These are phyloP conservation scores for Plasmodium relictum DNA, from an alignment of 169 alveolate species.

Conservation along the genomic window DNA sequence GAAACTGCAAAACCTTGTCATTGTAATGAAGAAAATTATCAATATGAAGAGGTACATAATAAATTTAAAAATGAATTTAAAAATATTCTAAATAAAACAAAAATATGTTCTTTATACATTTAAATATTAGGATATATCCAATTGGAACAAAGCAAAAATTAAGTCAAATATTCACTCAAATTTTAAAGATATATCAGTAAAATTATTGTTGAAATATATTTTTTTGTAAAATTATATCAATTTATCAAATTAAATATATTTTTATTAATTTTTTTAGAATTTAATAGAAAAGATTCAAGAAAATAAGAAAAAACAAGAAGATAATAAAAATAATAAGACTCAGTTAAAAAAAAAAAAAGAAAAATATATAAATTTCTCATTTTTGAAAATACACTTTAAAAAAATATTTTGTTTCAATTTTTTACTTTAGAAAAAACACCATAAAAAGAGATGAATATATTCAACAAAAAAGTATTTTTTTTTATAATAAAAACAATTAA, in stretches of 20 bases:
- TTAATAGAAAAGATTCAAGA: slow-evolving; percentile 48
- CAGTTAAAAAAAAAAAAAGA: slow-evolving; percentile 4
- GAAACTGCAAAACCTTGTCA: slow-evolving; percentile 55
- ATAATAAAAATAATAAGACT: neutral
- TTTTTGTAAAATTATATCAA: no score
- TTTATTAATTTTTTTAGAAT: slow-evolving; percentile 3
- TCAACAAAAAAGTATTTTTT: slow-evolving; percentile 22
- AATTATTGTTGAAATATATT: no score
- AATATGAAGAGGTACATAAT: slow-evolving; percentile 28
- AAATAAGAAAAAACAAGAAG: slow-evolving; percentile 35
- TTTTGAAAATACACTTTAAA: neutral
- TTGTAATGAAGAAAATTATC: slow-evolving; percentile 29
- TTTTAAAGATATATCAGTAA: slow-evolving; percentile 50
- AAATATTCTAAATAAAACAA: neutral
- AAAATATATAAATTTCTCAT: neutral
- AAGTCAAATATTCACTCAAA: slow-evolving; percentile 47
- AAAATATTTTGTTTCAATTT: slow-evolving; percentile 4
- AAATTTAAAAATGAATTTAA: neutral
- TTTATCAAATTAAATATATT: neutral
- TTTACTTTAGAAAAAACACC: slow-evolving; percentile 19
- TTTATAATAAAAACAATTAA: neutral
- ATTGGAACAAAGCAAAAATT: slow-evolving; percentile 31
- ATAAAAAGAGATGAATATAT: neutral
- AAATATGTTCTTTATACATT: slow-evolving; percentile 3
- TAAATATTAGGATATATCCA: slow-evolving; percentile 28